A percentile compares a stretch with the other conserved stretches of the same genome.
Evolutionary conservation across 1,139 yeast genomes (phyloP).

Genomic region (Keqinozyma sinolaborantium): DNA sequence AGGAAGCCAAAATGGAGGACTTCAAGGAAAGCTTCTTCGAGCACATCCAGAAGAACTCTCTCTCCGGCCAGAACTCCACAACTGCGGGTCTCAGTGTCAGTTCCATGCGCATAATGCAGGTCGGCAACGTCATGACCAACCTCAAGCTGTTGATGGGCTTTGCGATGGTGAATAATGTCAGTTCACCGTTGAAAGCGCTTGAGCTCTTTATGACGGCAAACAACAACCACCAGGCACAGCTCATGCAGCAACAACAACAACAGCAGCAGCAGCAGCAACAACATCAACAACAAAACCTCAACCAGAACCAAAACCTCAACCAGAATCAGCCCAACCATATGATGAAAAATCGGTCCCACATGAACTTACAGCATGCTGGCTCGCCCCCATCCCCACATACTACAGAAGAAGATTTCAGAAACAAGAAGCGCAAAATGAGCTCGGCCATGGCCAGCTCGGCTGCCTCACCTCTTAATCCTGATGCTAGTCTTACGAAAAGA

Average conservation of each 20-base stretch:
- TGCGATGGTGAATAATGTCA: constrained; percentile 37
- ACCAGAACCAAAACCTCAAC: constrained; percentile 4
- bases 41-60: constrained; percentile 18
- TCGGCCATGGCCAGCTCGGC: constrained; percentile 8
- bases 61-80: constrained; percentile 20
- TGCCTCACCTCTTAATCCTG: constrained; percentile 9
- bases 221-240: constrained; percentile 16
- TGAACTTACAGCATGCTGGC: constrained; percentile 4
- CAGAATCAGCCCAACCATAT: constrained; percentile 5
- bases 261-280: constrained; percentile 6
- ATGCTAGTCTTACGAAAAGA: constrained; percentile 4
- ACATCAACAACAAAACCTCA: constrained; percentile 5
- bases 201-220: constrained; percentile 44
- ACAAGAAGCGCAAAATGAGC: constrained; percentile 17
- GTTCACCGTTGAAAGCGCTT: constrained; percentile 59
- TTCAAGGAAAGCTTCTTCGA: constrained; percentile 22
- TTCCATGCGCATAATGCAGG: constrained; percentile 67
- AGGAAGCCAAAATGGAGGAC: constrained; percentile 13
- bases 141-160: constrained; percentile 63
- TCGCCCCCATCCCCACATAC: constrained; percentile 20
- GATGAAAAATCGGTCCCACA: constrained; percentile 5
- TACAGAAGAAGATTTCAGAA: constrained; percentile 16
- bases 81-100: constrained; percentile 46
- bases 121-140: constrained; percentile 73
- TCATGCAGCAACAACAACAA: constrained; percentile 10